Evolutionary conservation across 805 yeast species (phyloP).

Genomic region (Spathaspora arborariae): DNA sequence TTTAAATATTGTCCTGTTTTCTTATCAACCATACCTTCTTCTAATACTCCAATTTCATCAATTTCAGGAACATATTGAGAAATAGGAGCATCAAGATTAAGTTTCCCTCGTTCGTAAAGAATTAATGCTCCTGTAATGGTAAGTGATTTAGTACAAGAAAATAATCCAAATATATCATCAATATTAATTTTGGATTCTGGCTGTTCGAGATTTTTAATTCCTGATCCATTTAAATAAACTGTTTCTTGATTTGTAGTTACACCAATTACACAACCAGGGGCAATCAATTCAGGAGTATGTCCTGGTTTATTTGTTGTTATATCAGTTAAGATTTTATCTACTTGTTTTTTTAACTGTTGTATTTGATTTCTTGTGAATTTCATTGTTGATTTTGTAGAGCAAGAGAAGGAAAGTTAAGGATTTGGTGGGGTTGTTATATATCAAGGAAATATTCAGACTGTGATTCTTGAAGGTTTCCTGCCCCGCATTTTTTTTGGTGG

Average conservation of each 20-base stretch:
- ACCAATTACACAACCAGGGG: constrained; percentile 18
- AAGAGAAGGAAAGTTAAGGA: background rate
- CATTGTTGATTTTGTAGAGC: constrained; percentile 2
- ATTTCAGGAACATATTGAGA: constrained; percentile 29
- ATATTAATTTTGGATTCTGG: constrained; percentile 10
- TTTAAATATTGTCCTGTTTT: constrained; percentile 21
- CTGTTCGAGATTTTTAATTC: constrained; percentile 16
- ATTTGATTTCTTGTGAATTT: constrained; percentile 3
- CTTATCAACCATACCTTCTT: constrained; percentile 20
- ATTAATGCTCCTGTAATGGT: constrained; percentile 34
- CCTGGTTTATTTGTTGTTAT: constrained; percentile 8
- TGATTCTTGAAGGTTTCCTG: too few species aligned
- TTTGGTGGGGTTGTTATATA: too few species aligned
- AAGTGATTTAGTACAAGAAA: constrained; percentile 32
- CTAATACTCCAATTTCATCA: constrained; percentile 22
- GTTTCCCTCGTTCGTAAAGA: constrained; percentile 27
- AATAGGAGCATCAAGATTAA: constrained; percentile 33
- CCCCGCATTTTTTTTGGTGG: too few species aligned
- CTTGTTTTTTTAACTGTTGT: constrained; percentile 1
- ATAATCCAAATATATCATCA: constrained; percentile 19
- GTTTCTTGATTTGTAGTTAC: constrained; percentile 21
- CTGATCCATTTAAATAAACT: constrained; percentile 21
- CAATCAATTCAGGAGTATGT: constrained; percentile 9
- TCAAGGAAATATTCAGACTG: too few species aligned
- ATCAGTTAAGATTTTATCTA: constrained; percentile 6